Evolutionary conservation across 768 basidiomycete genomes (phyloP), one percentile per base, ranked within the genome.

Genomic region (Suillus fuscotomentosus): DNA sequence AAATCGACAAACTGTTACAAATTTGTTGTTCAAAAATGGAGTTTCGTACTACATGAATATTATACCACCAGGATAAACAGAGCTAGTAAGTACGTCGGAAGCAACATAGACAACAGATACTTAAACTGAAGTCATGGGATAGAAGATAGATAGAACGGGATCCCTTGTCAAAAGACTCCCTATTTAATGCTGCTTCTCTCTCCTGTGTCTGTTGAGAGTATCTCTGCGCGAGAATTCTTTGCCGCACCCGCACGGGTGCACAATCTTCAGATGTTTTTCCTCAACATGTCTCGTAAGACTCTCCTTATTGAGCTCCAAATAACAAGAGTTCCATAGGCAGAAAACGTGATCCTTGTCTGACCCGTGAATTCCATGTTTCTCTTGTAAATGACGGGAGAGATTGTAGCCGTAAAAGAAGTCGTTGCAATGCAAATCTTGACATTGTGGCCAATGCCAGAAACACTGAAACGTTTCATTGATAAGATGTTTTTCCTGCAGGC

Each of bases 181-280:
- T 20, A 20, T 4, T n/a, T 45, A 45, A 45, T n/a, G 43, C 3
- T n/a, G 43, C 3, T 1, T 8, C 6, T 43, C 2, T 42, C 4
- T 17, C 31, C 56, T 68, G 27, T 76, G 75, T 0, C 27, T 3
- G 2, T 65, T 63, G 71, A 75, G 63, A 0, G 67, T 67, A 2
- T 70, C 66, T 36, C 64, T 64, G 8, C 75, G 73, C 5, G 65
- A 70, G 61, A 68, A 75, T 2, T 53, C 0, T 1, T 9, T 1
- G 1, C 14, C 14, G 20, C 73, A 75, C 8, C 66, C 65, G 27
- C 74, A 75, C 0, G 64, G 60, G 73, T 73, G 69, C 2, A 48
- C 57, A 43, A 64, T 67, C 11, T 41, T 54, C 3, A 75, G 60
- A 24, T 75, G 75, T 2, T 3, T 63, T 20, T 75, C 75, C 50